Evolutionary conservation across 2,329 filamentous ascomycete genomes (phyloP), one percentile per base, ranked within the genome.

Genomic region (Aureobasidium sp.): DNA sequence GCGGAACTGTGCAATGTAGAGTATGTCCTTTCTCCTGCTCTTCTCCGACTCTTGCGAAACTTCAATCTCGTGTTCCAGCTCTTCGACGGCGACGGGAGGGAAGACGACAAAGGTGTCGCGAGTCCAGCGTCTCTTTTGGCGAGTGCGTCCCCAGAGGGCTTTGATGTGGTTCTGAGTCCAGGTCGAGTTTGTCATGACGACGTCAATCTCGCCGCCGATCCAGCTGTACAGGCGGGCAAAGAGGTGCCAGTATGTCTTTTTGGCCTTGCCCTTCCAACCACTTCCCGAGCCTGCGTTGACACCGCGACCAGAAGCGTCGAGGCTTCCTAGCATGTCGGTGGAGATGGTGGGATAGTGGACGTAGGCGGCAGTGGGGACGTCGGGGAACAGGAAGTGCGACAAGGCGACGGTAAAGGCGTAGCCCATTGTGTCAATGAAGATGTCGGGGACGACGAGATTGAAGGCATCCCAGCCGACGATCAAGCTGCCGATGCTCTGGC

Each of bases 291-390:
- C 92, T 5, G 92, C 89, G 72, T 97, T 94, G 62, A 96, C 80
- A 2, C 93, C 75, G 84, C 87, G 61, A 73, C 88, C 52, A 9
- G 68, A 66, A 9, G 88, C 84, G 67, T 91, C 84, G 5, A 97
- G 84, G 20, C 90, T 93, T 48, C 85, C 83, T 4, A 99, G 84
- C 94, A 99, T 99, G 70, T 99, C 94, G 56, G 91, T 99, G 3
- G 92, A 97, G 60, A 99, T 99, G 62, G 93, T 97, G 0, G 94
- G 94, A 72, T 97, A 99, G 77, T 99, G 94, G 1, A 97, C 92
- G 72, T 99, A 99, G 58, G 94, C 92, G 49, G 85, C 91, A 0
- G 91, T 97, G 0, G 93, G 90, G 1, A 97, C 83, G 39, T 78
- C 75, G 0, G 84, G 88, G 71, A 97, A 97, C 27, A 97, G 80